Base-by-base conservation (phyloP, 1,284 basidiomycete genomes). In the Melanopsichium pennsylvanicum region DNA sequence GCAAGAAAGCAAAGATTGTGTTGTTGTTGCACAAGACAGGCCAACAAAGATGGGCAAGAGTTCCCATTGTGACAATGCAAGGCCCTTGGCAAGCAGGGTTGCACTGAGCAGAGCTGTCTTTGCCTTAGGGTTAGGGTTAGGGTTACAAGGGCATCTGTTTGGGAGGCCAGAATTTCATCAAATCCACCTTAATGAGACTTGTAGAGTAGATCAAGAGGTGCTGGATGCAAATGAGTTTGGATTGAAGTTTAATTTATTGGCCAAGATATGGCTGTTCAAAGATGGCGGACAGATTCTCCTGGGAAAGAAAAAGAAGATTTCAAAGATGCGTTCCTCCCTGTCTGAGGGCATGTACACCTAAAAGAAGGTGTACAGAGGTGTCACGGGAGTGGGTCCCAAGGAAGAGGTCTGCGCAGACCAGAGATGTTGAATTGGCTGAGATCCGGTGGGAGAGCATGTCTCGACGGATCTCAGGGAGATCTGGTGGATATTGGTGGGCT, bases 1-100 rank as follows among this genome's bases (percentile, higher is more conserved):
- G 39, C 34, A 54, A 7, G 40, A 60, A 54, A 8, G 57, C 39
- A n/a, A 60, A 60, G 35, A 60, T 43, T 5, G 57, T 60, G 18
- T 54, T 50, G n/a, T 6, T 31, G 26, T 48, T 52, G 23, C 49
- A 39, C 6, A 29, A 26, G 49, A 60, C 12, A 5, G 5, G 27
- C 27, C 13, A 29, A 29, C 13, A 7, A 8, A 8, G 27, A 8
- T 7, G 7, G 33, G 33, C 15, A 8, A 36, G 16, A 16, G 16
- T 5, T 36, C 35, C 13, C 27, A 29, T 13, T 29, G 27, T 8
- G 13, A 29, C 27, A 29, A 29, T 8, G 13, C 13, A 8, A 21
- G 19, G 6, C 21, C 13, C 35, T 5, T 12, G 8, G 33, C 33
- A 6, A 8, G 16, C 33, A 35, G 33, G 10, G 6, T 7, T 35